These are phyloP conservation scores for Thymus mandschuricus DNA, from an alignment of 257 asterid genomes.

Conservation along the genomic window DNA sequence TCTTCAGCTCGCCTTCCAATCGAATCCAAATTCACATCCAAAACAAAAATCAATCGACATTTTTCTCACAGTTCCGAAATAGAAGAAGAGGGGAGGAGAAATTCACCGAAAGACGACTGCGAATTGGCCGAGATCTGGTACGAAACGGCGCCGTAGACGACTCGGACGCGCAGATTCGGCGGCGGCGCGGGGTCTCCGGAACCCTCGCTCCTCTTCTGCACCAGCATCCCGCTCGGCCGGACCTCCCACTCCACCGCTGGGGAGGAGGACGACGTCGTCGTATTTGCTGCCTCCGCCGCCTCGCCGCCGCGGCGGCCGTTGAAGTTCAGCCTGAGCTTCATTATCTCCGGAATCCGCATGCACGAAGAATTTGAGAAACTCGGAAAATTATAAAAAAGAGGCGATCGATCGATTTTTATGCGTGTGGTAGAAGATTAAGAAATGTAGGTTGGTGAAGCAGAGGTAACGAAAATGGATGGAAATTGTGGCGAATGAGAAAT, in stretches of 20 bases:
- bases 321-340: constrained; percentile 45
- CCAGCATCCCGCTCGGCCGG: constrained; percentile 82
- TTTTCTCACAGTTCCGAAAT: background rate
- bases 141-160: constrained; percentile 47
- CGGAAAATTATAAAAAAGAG: background rate
- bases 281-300: constrained; percentile 29
- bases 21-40: background rate
- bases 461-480: constrained; percentile 30
- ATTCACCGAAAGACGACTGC: constrained; percentile 60
- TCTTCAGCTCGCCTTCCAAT: constrained; percentile 66
- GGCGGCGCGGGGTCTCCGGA: constrained; percentile 21
- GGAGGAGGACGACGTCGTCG: constrained; percentile 35
- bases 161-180: constrained; percentile 51
- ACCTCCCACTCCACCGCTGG: constrained; percentile 60
- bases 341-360: constrained; percentile 31
- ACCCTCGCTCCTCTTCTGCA: constrained; percentile 54
- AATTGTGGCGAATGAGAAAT: constrained; percentile 32
- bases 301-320: constrained; percentile 34
- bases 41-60: background rate
- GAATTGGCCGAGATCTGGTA: constrained; percentile 56
- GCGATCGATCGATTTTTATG: background rate
- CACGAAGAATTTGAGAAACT: background rate
- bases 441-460: constrained; percentile 29
- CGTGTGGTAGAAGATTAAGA: constrained; percentile 4
- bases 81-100: too few species aligned